These are phyloP conservation scores for Cornus kousa DNA, from an alignment of 148 eudicot genomes.

Conservation along the genomic window DNA sequence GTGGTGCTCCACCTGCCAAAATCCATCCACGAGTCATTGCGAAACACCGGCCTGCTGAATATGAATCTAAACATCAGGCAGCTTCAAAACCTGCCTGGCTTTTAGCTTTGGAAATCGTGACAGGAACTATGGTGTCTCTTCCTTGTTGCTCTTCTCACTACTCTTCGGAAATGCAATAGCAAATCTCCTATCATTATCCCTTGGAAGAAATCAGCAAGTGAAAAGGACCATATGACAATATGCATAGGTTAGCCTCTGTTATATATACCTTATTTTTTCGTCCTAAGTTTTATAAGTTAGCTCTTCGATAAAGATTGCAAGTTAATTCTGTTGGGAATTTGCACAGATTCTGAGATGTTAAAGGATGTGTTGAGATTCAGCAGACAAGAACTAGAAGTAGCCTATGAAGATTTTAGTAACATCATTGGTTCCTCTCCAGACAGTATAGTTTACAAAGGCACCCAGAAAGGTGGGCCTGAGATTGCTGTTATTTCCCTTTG, in stretches of 20 bases:
- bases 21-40: conserved; percentile 31
- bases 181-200: conserved; percentile 70
- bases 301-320: background rate
- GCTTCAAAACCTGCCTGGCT: conserved; percentile 72
- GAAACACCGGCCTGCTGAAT: conserved; percentile 36
- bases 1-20: conserved; percentile 41
- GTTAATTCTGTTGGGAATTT: background rate
- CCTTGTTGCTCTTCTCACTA: conserved; percentile 42
- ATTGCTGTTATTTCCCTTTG: conserved; percentile 93
- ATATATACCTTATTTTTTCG: background rate
- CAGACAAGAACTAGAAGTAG: conserved; percentile 94
- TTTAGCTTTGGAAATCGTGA: conserved; percentile 70
- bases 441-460: conserved; percentile 89
- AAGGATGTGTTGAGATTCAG: conserved; percentile 63
- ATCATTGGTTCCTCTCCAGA: conserved; percentile 89
- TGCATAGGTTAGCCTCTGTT: conserved; percentile 49
- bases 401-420: conserved; percentile 99
- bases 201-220: conserved; percentile 85
- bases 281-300: background rate
- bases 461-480: conserved; percentile 84
- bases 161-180: conserved; percentile 52
- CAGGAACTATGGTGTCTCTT: conserved; percentile 69
- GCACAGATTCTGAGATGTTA: conserved; percentile 67
- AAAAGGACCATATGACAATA: conserved; percentile 57
- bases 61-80: conserved; percentile 37